Evolutionary conservation across 2,329 filamentous ascomycete species (phyloP).

Genomic region (Hypoxylon sp.): DNA sequence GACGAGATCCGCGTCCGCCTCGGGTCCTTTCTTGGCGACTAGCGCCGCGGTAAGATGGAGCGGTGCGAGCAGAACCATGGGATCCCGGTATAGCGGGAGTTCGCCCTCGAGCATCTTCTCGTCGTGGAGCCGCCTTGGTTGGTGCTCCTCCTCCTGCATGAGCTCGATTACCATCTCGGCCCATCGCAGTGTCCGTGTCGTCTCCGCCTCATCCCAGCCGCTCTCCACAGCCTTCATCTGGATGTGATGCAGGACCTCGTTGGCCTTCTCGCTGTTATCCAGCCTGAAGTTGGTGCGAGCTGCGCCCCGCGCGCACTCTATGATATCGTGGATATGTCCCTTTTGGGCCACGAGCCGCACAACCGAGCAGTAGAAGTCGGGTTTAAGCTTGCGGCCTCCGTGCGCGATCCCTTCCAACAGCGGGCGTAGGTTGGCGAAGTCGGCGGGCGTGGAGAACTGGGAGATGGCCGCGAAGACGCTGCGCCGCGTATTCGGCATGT

Average conservation of each 20-base stretch:
- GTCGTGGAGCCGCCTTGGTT: constrained; percentile 36
- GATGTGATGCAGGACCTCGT: constrained; percentile 56
- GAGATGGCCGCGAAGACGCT: constrained; percentile 56
- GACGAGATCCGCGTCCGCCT: constrained; percentile 47
- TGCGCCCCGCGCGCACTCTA: constrained; percentile 64
- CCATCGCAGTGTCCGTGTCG: constrained; percentile 61
- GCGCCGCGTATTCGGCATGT: constrained; percentile 59
- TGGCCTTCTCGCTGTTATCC: constrained; percentile 57
- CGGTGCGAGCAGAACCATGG: constrained; percentile 58
- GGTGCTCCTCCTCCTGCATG: constrained; percentile 60
- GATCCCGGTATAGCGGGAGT: constrained; percentile 57
- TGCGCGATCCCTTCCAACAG: constrained; percentile 65
- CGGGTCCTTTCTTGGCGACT: constrained; percentile 51
- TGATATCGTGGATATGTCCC: constrained; percentile 60
- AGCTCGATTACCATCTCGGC: constrained; percentile 64
- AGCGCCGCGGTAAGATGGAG: constrained; percentile 61
- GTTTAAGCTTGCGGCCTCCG: constrained; percentile 56
- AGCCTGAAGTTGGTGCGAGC: constrained; percentile 62
- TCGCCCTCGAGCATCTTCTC: constrained; percentile 34
- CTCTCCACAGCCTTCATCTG: constrained; percentile 59
- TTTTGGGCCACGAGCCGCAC: constrained; percentile 57
- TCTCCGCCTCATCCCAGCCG: constrained; percentile 54
- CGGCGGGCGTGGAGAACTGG: constrained; percentile 62
- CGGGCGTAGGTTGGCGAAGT: constrained; percentile 66
- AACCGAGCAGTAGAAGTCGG: constrained; percentile 55